Evolutionary conservation across 202 grass and related monocot species (phyloP).

Genomic region (Eragrostis tef): DNA sequence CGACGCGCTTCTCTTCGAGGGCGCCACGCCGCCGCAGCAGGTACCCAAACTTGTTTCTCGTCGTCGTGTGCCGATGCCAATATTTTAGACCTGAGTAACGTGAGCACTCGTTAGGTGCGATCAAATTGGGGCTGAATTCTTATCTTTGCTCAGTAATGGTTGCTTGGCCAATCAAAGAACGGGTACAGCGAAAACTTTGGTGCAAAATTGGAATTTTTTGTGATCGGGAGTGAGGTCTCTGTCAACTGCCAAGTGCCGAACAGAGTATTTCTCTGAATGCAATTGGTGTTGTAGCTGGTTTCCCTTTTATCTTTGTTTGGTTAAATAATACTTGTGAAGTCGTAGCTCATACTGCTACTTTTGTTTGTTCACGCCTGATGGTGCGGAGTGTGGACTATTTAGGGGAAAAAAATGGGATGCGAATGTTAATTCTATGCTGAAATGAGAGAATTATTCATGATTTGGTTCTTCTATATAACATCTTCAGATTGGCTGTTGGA

Average conservation of each 20-base stretch:
- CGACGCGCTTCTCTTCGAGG: conserved; percentile 85
- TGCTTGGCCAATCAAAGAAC: neutral
- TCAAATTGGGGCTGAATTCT: conserved; percentile 8
- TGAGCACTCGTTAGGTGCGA: neutral
- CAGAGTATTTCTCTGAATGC: neutral
- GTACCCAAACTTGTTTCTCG: conserved; percentile 34
- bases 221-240: neutral
- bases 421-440: neutral
- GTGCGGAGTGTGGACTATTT: no score
- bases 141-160: neutral
- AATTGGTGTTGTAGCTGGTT: neutral
- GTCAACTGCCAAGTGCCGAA: neutral
- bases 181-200: neutral
- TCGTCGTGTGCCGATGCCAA: neutral
- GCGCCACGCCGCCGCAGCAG: conserved; percentile 58
- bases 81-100: neutral
- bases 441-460: neutral
- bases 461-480: neutral
- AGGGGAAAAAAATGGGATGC: no score
- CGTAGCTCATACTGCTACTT: no score
- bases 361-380: no score
- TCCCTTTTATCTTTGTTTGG: no score
- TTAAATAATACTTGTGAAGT: no score
- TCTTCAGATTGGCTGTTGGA: conserved; percentile 3
- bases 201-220: neutral